phyloP scores from a whole-genome alignment of 176 grass and related monocot species.

The Oryza officinalis region DNA sequence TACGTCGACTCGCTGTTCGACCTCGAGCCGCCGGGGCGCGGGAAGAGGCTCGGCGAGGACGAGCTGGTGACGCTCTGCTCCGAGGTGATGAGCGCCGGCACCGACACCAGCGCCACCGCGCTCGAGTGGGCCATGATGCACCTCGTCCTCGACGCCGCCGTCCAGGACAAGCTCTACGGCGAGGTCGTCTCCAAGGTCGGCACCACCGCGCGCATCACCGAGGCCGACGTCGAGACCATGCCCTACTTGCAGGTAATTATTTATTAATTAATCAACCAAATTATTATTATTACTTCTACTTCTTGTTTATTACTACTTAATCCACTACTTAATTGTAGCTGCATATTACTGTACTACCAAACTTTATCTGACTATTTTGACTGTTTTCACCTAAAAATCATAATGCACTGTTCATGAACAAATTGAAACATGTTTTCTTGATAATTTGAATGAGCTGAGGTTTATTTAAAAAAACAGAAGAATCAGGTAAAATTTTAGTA shows the following conservation, averaged over 20 bases:
- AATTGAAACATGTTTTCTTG: neutral
- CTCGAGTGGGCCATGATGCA: constrained; percentile 96
- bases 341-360: neutral
- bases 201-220: constrained; percentile 63
- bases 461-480: neutral
- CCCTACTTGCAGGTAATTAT: constrained; percentile 61
- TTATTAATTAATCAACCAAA: neutral
- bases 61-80: constrained; percentile 97
- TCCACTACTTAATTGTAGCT: neutral
- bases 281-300: too few relatives aligned
- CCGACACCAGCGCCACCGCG: constrained; percentile 85
- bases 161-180: constrained; percentile 63
- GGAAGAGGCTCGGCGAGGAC: constrained; percentile 70
- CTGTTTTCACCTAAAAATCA: neutral
- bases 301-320: neutral
- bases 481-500: neutral
- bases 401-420: neutral
- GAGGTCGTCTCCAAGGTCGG: constrained; percentile 64
- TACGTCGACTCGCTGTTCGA: constrained; percentile 93
- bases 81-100: constrained; percentile 97
- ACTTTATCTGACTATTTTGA: neutral
- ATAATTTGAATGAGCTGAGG: neutral
- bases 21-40: constrained; percentile 70
- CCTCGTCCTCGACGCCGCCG: constrained; percentile 66
- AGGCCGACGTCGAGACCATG: constrained; percentile 84